A percentile compares a stretch with the other conserved stretches of the same genome.
phyloP scores from a whole-genome alignment of 78 protist genomes.

The Ministeria vibrans region DNA sequence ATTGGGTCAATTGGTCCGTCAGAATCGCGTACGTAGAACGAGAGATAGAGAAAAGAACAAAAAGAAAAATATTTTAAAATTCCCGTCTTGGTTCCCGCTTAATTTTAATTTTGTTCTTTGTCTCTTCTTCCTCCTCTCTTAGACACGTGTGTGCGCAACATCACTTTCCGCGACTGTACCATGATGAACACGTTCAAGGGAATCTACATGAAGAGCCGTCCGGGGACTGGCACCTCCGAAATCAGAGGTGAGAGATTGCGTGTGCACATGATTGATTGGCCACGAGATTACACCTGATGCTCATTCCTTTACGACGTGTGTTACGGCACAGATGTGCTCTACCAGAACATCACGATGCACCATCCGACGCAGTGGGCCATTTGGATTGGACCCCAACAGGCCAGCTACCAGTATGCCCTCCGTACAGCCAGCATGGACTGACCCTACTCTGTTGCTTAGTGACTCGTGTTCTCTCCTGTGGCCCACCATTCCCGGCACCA shows the following conservation, averaged over 20 bases:
- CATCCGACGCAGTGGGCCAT: constrained; percentile 38
- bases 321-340: constrained; percentile 24
- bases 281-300: too few relatives aligned
- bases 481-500: constrained; percentile 18
- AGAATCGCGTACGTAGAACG: too few relatives aligned
- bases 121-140: too few relatives aligned
- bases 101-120: too few relatives aligned
- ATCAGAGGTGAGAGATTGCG: too few relatives aligned
- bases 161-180: constrained; percentile 55
- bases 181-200: constrained; percentile 53
- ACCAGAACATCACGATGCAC: constrained; percentile 44
- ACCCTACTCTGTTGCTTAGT: too few relatives aligned
- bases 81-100: too few relatives aligned
- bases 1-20: constrained; percentile 41
- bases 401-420: constrained; percentile 25
- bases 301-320: too few relatives aligned
- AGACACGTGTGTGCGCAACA: constrained; percentile 39
- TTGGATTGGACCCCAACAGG: constrained; percentile 67
- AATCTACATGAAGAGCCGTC: constrained; percentile 40
- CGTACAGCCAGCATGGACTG: too few relatives aligned
- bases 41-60: too few relatives aligned
- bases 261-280: too few relatives aligned
- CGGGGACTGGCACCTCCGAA: neutral
- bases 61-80: too few relatives aligned
- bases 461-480: constrained; percentile 44